Evolutionary conservation across 208 protist species (phyloP), one percentile per base, ranked within the genome.

Genomic region (Leishmania turanica): DNA sequence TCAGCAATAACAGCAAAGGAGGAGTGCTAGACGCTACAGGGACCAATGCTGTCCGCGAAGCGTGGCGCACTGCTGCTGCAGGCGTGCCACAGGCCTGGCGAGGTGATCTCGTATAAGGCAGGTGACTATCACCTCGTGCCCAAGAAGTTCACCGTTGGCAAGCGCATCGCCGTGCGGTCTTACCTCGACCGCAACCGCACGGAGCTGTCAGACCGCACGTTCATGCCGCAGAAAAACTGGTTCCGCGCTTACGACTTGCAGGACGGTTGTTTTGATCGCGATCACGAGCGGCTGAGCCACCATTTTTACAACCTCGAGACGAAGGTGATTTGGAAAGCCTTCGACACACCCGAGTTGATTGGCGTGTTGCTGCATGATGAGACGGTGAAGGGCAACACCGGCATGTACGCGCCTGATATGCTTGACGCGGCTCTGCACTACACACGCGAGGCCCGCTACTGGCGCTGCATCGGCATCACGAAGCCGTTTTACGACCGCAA

Each of bases 381-480:
- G 81, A 91, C 89, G 27, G 86, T 98, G 69, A 92, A 95, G 76
- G 95, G 95, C 24, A 91, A 92, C 51, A 60, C 62, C 11, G 84
- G 93, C 78, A 81, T 97, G 62, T 97, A 96, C 87, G 87, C 86
- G 49, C 83, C 82, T 47, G 86, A 84, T 34, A 92, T 96, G 71
- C 88, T 98, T 31, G 88, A 97, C 53, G 62, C 89, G 42, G 95
- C 95, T 5, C 60, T 97, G 37, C 93, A 97, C 84, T 98, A 89
- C 87, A 93, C 91, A 3, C 84, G 87, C 3, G 93, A 98, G 85
- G 82, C 87, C 15, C 92, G 95, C 65, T 98, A 97, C 88, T 98
- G 95, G 94, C 92, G 95, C 47, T 96, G 91, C 79, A 95, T 98
- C 70, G 95, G 95, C 53, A 97, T 98, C 81, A 95, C 93, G 27